These are phyloP conservation scores for Zoysia pacifica DNA, from an alignment of 176 grass and related monocot species.

Conservation along the genomic window DNA sequence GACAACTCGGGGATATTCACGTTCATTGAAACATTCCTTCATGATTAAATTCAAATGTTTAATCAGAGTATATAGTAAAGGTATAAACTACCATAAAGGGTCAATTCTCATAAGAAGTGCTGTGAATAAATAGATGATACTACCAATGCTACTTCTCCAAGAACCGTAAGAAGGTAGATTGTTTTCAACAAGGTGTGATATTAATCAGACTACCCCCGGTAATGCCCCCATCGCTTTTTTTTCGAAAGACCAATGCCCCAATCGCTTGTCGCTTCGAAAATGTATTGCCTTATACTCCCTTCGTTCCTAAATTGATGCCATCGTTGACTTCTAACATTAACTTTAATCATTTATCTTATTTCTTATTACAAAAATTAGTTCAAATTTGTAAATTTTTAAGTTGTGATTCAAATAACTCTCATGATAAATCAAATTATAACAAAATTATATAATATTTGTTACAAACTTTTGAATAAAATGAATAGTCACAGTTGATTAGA, in stretches of 20 bases:
- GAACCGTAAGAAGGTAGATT: not conserved
- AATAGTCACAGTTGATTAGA: too few relatives aligned
- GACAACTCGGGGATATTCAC: not conserved
- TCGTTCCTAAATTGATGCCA: too few relatives aligned
- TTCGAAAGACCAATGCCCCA: not conserved
- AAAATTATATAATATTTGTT: too few relatives aligned
- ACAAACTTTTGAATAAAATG: too few relatives aligned
- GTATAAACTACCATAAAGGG: not conserved
- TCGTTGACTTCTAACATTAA: too few relatives aligned
- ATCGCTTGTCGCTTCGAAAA: slow-evolving; percentile 1
- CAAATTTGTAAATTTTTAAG: too few relatives aligned
- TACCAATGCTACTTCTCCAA: not conserved
- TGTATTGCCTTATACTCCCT: not conserved
- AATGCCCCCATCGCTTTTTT: not conserved
- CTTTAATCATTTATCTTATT: too few relatives aligned
- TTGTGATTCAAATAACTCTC: too few relatives aligned
- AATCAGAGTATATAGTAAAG: not conserved
- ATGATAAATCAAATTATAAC: too few relatives aligned
- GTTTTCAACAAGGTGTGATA: not conserved
- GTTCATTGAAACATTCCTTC: not conserved
- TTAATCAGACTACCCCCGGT: not conserved
- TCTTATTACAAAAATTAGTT: not conserved
- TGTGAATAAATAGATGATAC: not conserved
- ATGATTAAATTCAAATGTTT: not conserved
- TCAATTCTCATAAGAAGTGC: not conserved